These are phyloP conservation scores for Astrephomene gubernaculifera DNA, from an alignment of 139 green algal genomes.

Conservation along the genomic window DNA sequence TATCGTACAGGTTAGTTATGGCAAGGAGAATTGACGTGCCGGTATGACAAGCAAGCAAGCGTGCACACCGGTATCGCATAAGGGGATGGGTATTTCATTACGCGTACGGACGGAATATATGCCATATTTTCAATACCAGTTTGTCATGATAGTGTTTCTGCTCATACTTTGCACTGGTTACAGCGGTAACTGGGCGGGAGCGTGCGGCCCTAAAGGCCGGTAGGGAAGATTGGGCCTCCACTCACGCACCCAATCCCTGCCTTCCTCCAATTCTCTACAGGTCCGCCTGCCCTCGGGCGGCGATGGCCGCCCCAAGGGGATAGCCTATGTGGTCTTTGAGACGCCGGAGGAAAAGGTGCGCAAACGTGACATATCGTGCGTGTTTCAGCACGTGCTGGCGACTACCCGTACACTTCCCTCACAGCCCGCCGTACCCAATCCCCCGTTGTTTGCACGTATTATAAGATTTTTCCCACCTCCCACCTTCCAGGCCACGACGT, in stretches of 20 bases:
- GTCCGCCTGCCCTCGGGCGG: background rate
- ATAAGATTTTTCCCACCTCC: background rate
- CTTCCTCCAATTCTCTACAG: background rate
- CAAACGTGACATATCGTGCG: background rate
- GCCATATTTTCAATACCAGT: too few relatives aligned
- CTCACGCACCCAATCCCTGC: background rate
- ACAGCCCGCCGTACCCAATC: background rate
- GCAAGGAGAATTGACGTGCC: background rate
- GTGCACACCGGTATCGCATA: too few relatives aligned
- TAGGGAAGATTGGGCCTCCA: background rate
- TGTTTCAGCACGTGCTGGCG: background rate
- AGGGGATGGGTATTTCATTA: too few relatives aligned
- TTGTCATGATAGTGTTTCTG: background rate
- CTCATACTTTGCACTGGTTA: background rate
- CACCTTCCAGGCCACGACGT: background rate
- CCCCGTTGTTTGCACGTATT: background rate
- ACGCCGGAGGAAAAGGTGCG: constrained; percentile 14
- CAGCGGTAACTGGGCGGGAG: background rate
- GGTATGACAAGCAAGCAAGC: too few relatives aligned
- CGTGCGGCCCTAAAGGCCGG: background rate
- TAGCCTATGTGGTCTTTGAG: constrained; percentile 30
- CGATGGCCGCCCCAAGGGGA: background rate
- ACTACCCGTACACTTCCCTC: background rate
- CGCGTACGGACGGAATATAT: too few relatives aligned
- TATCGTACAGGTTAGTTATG: background rate